Evolutionary conservation across 805 yeast species (phyloP).

Genomic region (Kodamaea hsintzibuensis): DNA sequence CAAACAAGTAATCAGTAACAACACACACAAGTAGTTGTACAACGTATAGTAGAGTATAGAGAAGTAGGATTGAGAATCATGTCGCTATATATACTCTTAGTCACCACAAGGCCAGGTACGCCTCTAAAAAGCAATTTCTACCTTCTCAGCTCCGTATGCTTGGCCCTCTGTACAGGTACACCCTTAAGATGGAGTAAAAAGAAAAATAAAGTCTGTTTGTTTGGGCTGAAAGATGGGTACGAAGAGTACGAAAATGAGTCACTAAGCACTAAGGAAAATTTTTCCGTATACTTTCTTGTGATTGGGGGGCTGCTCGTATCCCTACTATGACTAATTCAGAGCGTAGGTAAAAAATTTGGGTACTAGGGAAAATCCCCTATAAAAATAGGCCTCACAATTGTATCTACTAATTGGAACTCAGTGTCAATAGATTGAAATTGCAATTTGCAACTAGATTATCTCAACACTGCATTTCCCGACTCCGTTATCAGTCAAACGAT

Average conservation of each 20-base stretch:
- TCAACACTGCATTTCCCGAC: neutral
- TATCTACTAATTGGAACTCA: neutral
- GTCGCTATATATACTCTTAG: neutral
- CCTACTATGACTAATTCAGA: constrained; percentile 5
- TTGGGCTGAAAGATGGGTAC: constrained; percentile 1
- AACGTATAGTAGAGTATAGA: too few species aligned
- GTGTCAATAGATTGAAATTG: neutral
- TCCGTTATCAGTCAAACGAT: neutral
- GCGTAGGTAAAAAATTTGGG: neutral
- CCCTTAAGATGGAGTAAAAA: neutral
- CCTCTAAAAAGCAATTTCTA: neutral
- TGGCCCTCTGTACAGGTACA: constrained; percentile 2
- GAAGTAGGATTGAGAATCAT: too few species aligned
- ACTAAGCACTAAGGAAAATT: neutral
- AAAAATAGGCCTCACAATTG: neutral
- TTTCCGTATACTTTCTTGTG: constrained; percentile 1
- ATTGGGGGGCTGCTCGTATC: constrained; percentile 1
- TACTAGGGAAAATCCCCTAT: neutral
- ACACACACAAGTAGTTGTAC: too few species aligned
- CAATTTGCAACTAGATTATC: neutral
- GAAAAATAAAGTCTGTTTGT: neutral
- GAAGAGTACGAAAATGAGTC: constrained; percentile 2
- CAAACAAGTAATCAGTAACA: neutral
- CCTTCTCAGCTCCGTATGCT: neutral
- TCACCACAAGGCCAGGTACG: neutral